These are phyloP conservation scores for Huntiella bhutanensis DNA, from an alignment of 2,329 filamentous ascomycete genomes.

Conservation along the genomic window DNA sequence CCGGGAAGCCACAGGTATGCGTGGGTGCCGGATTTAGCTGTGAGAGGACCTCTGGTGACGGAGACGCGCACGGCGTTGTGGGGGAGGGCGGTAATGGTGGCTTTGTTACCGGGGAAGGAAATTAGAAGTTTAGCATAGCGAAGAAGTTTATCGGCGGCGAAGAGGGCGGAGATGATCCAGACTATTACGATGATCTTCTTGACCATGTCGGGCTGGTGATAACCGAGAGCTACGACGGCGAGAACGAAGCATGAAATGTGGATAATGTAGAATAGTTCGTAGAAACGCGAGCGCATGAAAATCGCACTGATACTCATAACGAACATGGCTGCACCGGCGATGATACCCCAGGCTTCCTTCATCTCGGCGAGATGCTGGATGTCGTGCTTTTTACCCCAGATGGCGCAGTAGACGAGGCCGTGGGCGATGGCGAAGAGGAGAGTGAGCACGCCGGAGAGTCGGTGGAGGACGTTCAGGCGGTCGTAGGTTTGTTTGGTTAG, in stretches of 20 bases:
- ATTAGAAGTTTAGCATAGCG: conserved; percentile 25
- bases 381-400: conserved; percentile 19
- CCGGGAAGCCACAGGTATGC: conserved; percentile 45
- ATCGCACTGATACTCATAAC: conserved; percentile 25
- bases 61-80: conserved; percentile 36
- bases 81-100: conserved; percentile 32
- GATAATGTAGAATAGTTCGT: conserved; percentile 36
- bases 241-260: conserved; percentile 32
- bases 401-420: conserved; percentile 23
- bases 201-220: conserved; percentile 31
- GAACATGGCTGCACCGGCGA: conserved; percentile 25
- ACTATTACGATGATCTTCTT: conserved; percentile 25
- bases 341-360: conserved; percentile 28
- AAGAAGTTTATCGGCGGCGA: conserved; percentile 31
- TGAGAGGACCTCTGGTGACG: conserved; percentile 28
- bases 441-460: conserved; percentile 30
- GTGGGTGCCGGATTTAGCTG: conserved; percentile 36
- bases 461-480: conserved; percentile 37
- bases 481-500: conserved; percentile 38
- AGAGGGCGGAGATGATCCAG: conserved; percentile 26
- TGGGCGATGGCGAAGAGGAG: conserved; percentile 29
- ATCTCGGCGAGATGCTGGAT: conserved; percentile 18
- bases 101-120: conserved; percentile 31
- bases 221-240: conserved; percentile 26
- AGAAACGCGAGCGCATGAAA: conserved; percentile 28